Percentiles rank a stretch among this genome's conserved stretches.
These are phyloP conservation scores for Zygosaccharomyces rouxii DNA, from an alignment of 805 yeast species.

Conservation along the genomic window DNA sequence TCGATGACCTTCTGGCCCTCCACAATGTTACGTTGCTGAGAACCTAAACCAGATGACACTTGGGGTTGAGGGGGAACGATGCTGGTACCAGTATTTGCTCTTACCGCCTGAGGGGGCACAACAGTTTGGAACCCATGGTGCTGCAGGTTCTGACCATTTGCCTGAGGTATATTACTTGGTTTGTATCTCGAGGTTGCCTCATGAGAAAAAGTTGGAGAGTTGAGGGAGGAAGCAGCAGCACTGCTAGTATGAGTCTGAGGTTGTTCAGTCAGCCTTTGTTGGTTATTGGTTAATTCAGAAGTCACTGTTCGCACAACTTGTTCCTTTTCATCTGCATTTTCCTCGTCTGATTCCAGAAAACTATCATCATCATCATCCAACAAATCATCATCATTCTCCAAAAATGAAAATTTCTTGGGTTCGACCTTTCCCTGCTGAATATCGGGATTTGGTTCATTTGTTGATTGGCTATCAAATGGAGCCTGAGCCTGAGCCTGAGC, in stretches of 20 bases:
- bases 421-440: conserved; percentile 11
- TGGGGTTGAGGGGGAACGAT: conserved; percentile 21
- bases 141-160: background rate
- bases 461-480: background rate
- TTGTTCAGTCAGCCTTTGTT: background rate
- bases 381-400: conserved; percentile 44
- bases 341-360: conserved; percentile 32
- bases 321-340: conserved; percentile 3
- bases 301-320: background rate
- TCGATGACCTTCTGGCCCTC: conserved; percentile 22
- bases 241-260: background rate
- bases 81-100: conserved; percentile 2
- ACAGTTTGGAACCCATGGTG: background rate
- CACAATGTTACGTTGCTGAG: conserved; percentile 1
- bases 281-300: background rate
- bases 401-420: conserved; percentile 41
- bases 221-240: background rate
- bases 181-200: conserved; percentile 2
- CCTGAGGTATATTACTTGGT: conserved; percentile 1
- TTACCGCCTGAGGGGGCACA: conserved; percentile 1
- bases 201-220: background rate
- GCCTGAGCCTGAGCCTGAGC: background rate
- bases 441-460: background rate
- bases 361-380: conserved; percentile 38
- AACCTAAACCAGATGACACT: conserved; percentile 1